Evolutionary conservation across 2,329 filamentous ascomycete genomes (phyloP).

Genomic region (Shiraia sp.): DNA sequence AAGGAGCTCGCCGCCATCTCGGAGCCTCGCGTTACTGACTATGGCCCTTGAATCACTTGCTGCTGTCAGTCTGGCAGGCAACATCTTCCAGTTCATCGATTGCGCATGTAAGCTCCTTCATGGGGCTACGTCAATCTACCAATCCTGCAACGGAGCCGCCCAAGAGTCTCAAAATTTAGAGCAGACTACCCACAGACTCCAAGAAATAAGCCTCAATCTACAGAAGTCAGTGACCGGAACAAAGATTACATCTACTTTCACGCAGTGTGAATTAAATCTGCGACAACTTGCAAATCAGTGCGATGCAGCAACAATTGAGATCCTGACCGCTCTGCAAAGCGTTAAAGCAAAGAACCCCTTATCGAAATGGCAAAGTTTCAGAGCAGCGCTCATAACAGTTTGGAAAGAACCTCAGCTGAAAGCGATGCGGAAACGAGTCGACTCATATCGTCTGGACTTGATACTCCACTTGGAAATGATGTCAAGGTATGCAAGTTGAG

Average conservation of each 20-base stretch:
- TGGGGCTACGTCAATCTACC: neutral
- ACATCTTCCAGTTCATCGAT: slow-evolving; percentile 3
- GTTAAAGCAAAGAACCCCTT: neutral
- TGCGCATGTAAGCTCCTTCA: neutral
- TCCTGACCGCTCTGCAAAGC: neutral
- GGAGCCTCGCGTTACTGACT: no score
- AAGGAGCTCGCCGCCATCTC: no score
- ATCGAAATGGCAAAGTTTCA: slow-evolving; percentile 8
- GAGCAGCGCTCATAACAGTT: slow-evolving; percentile 2
- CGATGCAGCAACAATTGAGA: neutral
- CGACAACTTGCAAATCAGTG: neutral
- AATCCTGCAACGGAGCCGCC: neutral
- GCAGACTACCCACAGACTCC: neutral
- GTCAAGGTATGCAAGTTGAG: no score
- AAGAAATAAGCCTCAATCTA: neutral
- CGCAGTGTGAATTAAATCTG: neutral
- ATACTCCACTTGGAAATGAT: slow-evolving; percentile 3
- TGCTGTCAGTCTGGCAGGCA: slow-evolving; percentile 1
- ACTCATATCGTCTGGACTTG: slow-evolving; percentile 8
- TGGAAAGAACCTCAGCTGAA: slow-evolving; percentile 5
- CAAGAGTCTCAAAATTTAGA: no score
- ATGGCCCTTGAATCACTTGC: slow-evolving; percentile 1
- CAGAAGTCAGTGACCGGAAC: no score
- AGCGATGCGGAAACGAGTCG: slow-evolving; percentile 5
- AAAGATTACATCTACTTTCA: no score